Evolutionary conservation across 306 rosid species (phyloP).

Genomic region (Phaseolus lunatus): DNA sequence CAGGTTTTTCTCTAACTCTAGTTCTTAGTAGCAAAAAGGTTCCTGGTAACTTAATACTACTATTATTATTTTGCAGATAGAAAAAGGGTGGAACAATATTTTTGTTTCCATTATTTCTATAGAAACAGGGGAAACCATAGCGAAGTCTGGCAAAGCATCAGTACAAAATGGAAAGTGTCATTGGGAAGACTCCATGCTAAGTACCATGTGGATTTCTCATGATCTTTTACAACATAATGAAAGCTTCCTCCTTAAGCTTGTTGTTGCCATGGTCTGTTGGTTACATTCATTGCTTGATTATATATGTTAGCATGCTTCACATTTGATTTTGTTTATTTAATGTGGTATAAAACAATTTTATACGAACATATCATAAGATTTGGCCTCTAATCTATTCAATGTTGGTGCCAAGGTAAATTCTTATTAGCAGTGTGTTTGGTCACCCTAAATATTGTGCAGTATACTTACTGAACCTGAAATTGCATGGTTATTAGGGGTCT

Average conservation of each 20-base stretch:
- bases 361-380: too few species aligned
- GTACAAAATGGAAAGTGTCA: slow-evolving; percentile 51
- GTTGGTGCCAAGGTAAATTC: too few species aligned
- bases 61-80: slow-evolving; percentile 35
- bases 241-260: slow-evolving; percentile 47
- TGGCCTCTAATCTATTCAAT: too few species aligned
- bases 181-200: slow-evolving; percentile 48
- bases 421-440: too few species aligned
- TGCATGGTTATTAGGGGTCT: slow-evolving; percentile 43
- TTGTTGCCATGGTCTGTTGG: slow-evolving; percentile 49
- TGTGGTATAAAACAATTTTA: too few species aligned
- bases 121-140: slow-evolving; percentile 49
- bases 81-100: slow-evolving; percentile 53
- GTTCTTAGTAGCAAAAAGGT: background rate
- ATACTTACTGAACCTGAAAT: slow-evolving; percentile 3
- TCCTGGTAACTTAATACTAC: background rate
- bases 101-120: slow-evolving; percentile 40
- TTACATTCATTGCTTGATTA: slow-evolving; percentile 25
- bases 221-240: slow-evolving; percentile 37
- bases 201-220: slow-evolving; percentile 46
- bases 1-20: slow-evolving; percentile 42
- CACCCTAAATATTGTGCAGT: background rate
- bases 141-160: slow-evolving; percentile 41
- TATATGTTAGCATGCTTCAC: background rate
- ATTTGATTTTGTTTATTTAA: slow-evolving; percentile 19